These are phyloP conservation scores for Pyrenophora graminea DNA, from an alignment of 2,329 filamentous ascomycete genomes.

Conservation along the genomic window DNA sequence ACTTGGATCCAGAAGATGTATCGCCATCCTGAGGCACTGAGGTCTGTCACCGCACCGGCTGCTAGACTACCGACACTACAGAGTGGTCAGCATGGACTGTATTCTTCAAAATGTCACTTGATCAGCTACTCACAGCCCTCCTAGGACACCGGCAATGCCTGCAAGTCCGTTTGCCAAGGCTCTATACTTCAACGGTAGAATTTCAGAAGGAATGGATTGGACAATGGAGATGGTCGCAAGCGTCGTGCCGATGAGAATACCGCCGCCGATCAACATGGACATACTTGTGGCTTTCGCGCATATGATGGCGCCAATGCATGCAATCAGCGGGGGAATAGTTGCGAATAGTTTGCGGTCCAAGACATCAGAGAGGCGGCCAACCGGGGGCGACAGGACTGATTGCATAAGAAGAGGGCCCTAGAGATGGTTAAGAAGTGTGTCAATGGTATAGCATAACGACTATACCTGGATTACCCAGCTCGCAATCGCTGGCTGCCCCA, in stretches of 20 bases:
- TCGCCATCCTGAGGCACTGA: constrained; percentile 55
- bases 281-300: constrained; percentile 61
- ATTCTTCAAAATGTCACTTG: not conserved
- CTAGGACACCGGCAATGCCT: constrained; percentile 56
- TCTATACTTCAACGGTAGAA: constrained; percentile 61
- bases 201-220: constrained; percentile 61
- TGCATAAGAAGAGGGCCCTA: constrained; percentile 63
- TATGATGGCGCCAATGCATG: constrained; percentile 58
- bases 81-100: not conserved
- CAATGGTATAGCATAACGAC: accelerated
- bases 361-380: constrained; percentile 62
- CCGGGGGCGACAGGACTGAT: constrained; percentile 59
- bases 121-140: constrained; percentile 53
- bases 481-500: constrained; percentile 56
- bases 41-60: constrained; percentile 58
- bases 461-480: constrained; percentile 61
- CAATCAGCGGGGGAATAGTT: constrained; percentile 57
- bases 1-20: constrained; percentile 65
- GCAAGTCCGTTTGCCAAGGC: constrained; percentile 60
- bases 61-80: constrained; percentile 54
- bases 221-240: constrained; percentile 61
- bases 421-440: not conserved
- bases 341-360: constrained; percentile 60
- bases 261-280: constrained; percentile 61
- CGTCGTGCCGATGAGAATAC: constrained; percentile 60